phyloP scores from a whole-genome alignment of 202 grass and related monocot genomes.

The Schoenoplectus triqueter region DNA sequence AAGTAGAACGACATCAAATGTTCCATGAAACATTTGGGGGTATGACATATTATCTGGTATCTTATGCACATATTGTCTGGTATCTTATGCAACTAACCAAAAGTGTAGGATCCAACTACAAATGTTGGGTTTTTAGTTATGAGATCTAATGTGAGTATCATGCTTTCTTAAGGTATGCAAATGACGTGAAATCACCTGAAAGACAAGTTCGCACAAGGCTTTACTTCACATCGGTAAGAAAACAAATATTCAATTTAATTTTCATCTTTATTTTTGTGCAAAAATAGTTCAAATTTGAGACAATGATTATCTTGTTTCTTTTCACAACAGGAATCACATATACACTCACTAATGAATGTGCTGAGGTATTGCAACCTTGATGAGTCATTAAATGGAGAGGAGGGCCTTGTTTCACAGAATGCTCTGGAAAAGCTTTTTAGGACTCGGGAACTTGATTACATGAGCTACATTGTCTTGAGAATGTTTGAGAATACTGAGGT shows the following conservation, averaged over 20 bases:
- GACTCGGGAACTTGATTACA: constrained; percentile 92
- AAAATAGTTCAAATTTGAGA: constrained; percentile 36
- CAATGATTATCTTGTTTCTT: constrained; percentile 47
- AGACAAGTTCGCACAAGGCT: constrained; percentile 95
- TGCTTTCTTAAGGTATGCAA: constrained; percentile 77
- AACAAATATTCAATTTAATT: constrained; percentile 36
- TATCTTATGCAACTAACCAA: neutral
- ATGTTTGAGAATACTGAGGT: constrained; percentile 98
- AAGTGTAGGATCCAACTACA: neutral
- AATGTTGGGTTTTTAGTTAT: constrained; percentile 23
- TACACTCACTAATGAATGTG: constrained; percentile 96
- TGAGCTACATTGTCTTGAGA: constrained; percentile 92
- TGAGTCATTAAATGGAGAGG: constrained; percentile 74
- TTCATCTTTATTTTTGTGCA: neutral
- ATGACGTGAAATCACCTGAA: constrained; percentile 81
- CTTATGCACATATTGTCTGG: neutral
- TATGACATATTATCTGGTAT: neutral
- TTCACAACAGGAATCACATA: constrained; percentile 86
- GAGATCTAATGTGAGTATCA: constrained; percentile 36
- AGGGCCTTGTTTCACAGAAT: constrained; percentile 72
- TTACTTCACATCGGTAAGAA: constrained; percentile 93
- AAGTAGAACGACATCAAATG: neutral
- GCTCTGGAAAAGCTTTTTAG: constrained; percentile 61
- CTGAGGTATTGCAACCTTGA: constrained; percentile 91
- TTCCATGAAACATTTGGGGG: neutral